Conservation (phyloP, 2,329 filamentous ascomycete genomes). For the Aspergillus ibericus region DNA sequence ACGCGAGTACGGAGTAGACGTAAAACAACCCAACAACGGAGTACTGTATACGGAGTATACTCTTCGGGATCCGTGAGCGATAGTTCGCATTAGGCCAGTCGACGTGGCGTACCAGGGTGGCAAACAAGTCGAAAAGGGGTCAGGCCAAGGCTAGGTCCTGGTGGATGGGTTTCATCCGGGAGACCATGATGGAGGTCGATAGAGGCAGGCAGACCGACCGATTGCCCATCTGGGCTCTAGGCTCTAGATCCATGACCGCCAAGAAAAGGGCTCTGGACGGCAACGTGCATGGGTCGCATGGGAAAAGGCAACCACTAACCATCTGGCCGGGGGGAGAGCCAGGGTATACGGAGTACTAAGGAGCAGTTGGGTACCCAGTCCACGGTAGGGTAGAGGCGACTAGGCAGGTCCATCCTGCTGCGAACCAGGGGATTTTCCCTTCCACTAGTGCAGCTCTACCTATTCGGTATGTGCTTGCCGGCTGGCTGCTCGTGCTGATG, state of each 20-base stretch:
- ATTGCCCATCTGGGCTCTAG: not conserved
- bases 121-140: not conserved
- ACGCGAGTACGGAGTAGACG: not conserved
- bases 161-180: no score
- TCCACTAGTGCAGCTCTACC: no score
- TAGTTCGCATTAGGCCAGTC: not conserved
- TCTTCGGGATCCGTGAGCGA: not conserved
- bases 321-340: no score
- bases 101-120: not conserved
- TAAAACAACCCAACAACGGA: no score
- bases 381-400: not conserved
- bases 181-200: no score
- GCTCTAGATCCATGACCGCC: not conserved
- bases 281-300: conserved; percentile 7
- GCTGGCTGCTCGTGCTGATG: not conserved
- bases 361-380: not conserved
- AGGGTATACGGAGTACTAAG: not conserved
- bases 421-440: not conserved
- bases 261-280: conserved; percentile 2
- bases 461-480: no score
- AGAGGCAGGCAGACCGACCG: not conserved
- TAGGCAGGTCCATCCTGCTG: not conserved
- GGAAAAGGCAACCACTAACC: conserved; percentile 6
- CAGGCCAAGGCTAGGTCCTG: not conserved
- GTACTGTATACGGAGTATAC: no score